phyloP scores from a whole-genome alignment of 495 filamentous ascomycete genomes.

The Daldinia concentrica region DNA sequence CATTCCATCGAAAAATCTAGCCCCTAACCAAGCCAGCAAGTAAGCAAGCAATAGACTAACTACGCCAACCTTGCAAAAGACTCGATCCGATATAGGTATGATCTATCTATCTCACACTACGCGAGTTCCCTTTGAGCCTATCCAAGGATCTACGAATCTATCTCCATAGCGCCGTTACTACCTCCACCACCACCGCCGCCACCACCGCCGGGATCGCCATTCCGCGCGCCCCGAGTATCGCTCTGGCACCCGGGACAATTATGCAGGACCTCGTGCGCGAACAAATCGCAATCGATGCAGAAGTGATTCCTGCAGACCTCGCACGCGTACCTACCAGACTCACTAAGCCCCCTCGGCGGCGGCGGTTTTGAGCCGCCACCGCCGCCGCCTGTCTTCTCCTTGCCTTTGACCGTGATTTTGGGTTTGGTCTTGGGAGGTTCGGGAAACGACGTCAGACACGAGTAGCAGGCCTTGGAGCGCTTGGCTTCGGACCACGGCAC shows the following conservation, averaged over 20 bases:
- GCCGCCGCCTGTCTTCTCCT: slow-evolving; percentile 49
- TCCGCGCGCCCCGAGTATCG: slow-evolving; percentile 46
- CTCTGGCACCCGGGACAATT: slow-evolving; percentile 96
- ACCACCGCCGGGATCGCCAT: background rate
- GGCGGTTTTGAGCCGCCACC: slow-evolving; percentile 40
- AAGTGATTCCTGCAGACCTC: slow-evolving; percentile 86
- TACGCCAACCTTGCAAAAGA: background rate
- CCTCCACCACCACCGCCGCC: background rate
- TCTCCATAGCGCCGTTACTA: slow-evolving; percentile 47
- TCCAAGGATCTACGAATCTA: slow-evolving; percentile 45
- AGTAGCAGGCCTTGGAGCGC: slow-evolving; percentile 59
- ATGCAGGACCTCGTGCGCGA: slow-evolving; percentile 89
- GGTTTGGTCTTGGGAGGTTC: slow-evolving; percentile 38
- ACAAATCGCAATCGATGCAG: slow-evolving; percentile 97
- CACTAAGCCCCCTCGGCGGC: slow-evolving; percentile 73
- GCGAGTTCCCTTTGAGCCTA: background rate
- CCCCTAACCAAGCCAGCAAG: background rate
- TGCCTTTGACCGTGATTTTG: slow-evolving; percentile 37
- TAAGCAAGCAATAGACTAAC: background rate
- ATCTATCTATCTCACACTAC: background rate
- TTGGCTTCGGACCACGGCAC: slow-evolving; percentile 81
- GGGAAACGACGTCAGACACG: slow-evolving; percentile 65
- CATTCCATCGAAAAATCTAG: background rate
- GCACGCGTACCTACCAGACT: slow-evolving; percentile 89
- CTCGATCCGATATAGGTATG: background rate